Percentiles rank a stretch among this genome's conserved stretches.
phyloP scores from a whole-genome alignment of 352 stramenopile species.

The Phytophthora macrochlamydospora region DNA sequence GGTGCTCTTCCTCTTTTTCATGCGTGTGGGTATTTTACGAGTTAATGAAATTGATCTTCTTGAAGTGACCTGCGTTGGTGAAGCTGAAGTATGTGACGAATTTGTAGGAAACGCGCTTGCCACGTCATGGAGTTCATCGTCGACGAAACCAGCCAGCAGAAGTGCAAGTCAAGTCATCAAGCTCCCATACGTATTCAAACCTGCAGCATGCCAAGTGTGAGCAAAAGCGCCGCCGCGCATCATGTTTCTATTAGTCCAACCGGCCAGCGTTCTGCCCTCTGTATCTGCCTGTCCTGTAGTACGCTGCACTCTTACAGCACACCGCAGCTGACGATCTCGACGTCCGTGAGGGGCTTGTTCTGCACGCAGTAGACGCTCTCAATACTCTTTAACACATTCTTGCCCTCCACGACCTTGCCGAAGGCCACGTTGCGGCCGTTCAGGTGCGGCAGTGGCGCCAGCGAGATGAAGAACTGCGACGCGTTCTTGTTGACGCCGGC shows the following conservation, averaged over 20 bases:
- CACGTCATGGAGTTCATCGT: neutral
- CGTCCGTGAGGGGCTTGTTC: constrained; percentile 80
- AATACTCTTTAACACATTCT: constrained; percentile 85
- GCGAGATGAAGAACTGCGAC: constrained; percentile 99
- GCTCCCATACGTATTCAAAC: neutral
- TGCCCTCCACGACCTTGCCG: constrained; percentile 85
- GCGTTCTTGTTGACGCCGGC: constrained; percentile 97
- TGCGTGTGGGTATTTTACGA: constrained; percentile 37
- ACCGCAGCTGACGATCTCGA: constrained; percentile 82
- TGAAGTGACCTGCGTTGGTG: neutral
- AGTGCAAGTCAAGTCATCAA: neutral
- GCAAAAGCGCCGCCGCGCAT: constrained; percentile 23
- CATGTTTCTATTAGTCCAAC: constrained; percentile 44
- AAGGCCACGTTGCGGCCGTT: constrained; percentile 90
- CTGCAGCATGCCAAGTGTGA: constrained; percentile 7
- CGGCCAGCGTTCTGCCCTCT: constrained; percentile 10
- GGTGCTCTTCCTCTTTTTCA: constrained; percentile 17
- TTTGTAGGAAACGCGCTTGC: neutral
- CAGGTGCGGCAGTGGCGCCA: constrained; percentile 80
- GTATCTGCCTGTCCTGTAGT: constrained; percentile 20
- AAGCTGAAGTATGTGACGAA: neutral
- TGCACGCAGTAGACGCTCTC: constrained; percentile 84
- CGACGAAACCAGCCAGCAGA: neutral
- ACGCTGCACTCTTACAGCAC: constrained; percentile 53
- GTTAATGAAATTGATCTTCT: constrained; percentile 1